Evolutionary conservation across 192 early-diverging fungal species (phyloP), one percentile per base, ranked within the genome.

Genomic region (Coemansia sp.): DNA sequence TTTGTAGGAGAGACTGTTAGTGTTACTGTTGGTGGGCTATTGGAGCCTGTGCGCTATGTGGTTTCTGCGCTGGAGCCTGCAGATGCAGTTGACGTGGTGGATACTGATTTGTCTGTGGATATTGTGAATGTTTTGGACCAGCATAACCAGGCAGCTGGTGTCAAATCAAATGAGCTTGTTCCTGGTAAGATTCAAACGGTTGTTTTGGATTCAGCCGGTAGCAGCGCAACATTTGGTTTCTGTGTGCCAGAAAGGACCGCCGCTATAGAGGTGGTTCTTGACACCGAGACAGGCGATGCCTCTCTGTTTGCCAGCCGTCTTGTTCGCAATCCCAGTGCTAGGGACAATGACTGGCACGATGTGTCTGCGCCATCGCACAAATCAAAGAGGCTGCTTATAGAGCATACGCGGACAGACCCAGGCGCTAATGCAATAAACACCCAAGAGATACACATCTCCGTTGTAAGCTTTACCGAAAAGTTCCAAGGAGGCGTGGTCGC

Each of bases 41-140:
- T 63, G 48, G 66, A 62, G 34, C 67, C 73, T 17, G 11, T 81
- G 49, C 25, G 32, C 22, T 93, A 94, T 64, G 56, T 85, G 10
- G 88, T 96, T 0, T 76, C 74, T 3, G 87, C 89, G 17, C 74
- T 96, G 6, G 84, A 92, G 72, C 90, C 90, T 0, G 78, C 75
- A 1, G 64, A 74, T 3, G 91, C 86, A 10, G 88, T 90, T 28
- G 85, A 88, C 10, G 81, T 91, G 2, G 86, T 91, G 3, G 88
- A 95, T 64, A 91, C 90, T 0, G 93, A 95, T 76, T 69, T 95
- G 17, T 88, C 87, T 16, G 89, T 95, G 5, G 92, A 94, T 64
- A 89, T 95, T 56, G 79, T 85, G 42, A 84, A 87, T 4, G 64
- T 48, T 5, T 61, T 74, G 72, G 18, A 48, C 65, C 60, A 42